Evolutionary conservation across 306 rosid species (phyloP).

Genomic region (Prunus padus): DNA sequence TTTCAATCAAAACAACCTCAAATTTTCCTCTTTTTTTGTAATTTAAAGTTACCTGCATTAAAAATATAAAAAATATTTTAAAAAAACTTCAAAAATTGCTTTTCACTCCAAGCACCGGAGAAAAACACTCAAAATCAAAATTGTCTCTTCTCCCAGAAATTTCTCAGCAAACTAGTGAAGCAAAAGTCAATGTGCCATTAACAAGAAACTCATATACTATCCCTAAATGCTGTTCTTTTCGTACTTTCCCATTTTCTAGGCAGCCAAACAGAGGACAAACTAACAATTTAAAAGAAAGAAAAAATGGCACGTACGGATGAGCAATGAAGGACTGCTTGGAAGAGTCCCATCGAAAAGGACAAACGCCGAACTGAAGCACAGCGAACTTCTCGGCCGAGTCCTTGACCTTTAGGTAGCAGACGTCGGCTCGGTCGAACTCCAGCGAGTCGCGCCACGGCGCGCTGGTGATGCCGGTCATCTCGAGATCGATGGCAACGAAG

Average conservation of each 20-base stretch:
- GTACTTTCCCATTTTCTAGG: not conserved
- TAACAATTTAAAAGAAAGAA: not conserved
- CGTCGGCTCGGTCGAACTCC: slow-evolving; percentile 80
- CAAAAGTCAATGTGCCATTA: not conserved
- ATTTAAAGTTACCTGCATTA: not conserved
- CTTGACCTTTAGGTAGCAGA: slow-evolving; percentile 77
- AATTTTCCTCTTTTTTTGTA: not conserved
- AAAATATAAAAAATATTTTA: too few species aligned
- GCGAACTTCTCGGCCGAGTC: slow-evolving; percentile 91
- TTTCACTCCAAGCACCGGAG: not conserved
- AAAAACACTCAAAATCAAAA: not conserved
- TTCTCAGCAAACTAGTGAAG: not conserved
- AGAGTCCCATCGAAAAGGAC: slow-evolving; percentile 91
- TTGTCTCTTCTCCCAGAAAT: not conserved
- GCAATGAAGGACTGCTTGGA: slow-evolving; percentile 53
- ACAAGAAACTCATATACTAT: not conserved
- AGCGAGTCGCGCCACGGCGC: slow-evolving; percentile 93
- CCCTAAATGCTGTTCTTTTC: not conserved
- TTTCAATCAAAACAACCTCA: not conserved
- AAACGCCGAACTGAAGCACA: slow-evolving; percentile 83
- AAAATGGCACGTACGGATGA: slow-evolving; percentile 56
- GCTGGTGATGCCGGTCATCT: slow-evolving; percentile 88
- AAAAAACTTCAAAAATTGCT: not conserved
- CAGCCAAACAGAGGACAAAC: not conserved
- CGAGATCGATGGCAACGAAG: slow-evolving; percentile 91